Evolutionary conservation across 495 filamentous ascomycete genomes (phyloP).

Genomic region (Copromyces sp.): DNA sequence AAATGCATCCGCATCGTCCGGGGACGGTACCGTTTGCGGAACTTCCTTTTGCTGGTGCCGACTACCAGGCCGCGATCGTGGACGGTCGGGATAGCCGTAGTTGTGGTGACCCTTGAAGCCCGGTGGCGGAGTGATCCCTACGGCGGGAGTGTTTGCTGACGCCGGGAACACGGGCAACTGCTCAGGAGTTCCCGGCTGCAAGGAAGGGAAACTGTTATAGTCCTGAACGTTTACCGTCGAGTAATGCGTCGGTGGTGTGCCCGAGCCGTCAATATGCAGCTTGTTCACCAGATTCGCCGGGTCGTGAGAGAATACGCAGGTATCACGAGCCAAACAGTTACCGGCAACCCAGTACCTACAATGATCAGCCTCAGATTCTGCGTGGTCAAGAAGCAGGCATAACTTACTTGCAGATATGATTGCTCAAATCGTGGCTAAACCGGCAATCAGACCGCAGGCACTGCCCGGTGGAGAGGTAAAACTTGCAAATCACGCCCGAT

Average conservation of each 20-base stretch:
- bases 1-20: conserved; percentile 94
- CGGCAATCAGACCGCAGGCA: conserved; percentile 92
- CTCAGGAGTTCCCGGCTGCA: conserved; percentile 54
- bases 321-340: conserved; percentile 87
- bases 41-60: conserved; percentile 67
- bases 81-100: conserved; percentile 42
- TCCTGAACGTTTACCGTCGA: conserved; percentile 77
- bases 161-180: conserved; percentile 45
- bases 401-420: conserved; percentile 95
- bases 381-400: not conserved
- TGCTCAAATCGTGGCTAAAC: conserved; percentile 93
- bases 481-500: conserved; percentile 88
- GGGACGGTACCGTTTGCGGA: conserved; percentile 58
- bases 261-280: conserved; percentile 52
- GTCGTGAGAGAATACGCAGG: conserved; percentile 96
- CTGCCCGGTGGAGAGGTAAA: conserved; percentile 83
- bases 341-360: conserved; percentile 90
- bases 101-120: conserved; percentile 47
- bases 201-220: conserved; percentile 77
- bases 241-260: conserved; percentile 46
- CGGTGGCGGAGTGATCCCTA: conserved; percentile 49
- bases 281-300: conserved; percentile 68
- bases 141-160: conserved; percentile 39
- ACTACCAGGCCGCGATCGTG: conserved; percentile 78
- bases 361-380: conserved; percentile 16